These are phyloP conservation scores for Sugiyamaella chiloensis DNA, from an alignment of 805 yeast genomes.

Conservation along the genomic window DNA sequence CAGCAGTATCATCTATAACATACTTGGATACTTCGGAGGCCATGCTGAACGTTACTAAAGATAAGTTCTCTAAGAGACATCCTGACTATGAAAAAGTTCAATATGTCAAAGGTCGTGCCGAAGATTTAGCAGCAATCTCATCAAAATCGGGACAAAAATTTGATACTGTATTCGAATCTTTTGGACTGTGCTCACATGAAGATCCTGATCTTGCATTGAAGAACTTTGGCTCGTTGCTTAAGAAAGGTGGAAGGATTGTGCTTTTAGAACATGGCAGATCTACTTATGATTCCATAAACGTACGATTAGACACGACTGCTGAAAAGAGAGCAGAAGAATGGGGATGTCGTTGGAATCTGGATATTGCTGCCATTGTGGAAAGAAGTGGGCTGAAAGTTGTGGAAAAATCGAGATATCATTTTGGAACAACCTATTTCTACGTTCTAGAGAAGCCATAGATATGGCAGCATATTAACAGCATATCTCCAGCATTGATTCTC, in stretches of 20 bases:
- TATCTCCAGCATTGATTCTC: too few relatives aligned
- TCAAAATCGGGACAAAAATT: conserved; percentile 48
- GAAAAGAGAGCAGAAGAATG: conserved; percentile 79
- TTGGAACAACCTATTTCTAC: conserved; percentile 73
- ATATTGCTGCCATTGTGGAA: conserved; percentile 82
- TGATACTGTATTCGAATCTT: conserved; percentile 90
- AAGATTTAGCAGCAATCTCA: conserved; percentile 64
- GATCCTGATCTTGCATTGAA: conserved; percentile 82
- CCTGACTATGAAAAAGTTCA: conserved; percentile 73
- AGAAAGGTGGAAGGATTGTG: conserved; percentile 87
- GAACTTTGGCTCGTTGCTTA: conserved; percentile 67
- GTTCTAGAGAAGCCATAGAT: conserved; percentile 24
- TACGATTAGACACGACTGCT: conserved; percentile 76
- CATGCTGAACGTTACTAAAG: conserved; percentile 79
- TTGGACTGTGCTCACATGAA: conserved; percentile 93
- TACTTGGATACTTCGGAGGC: conserved; percentile 78
- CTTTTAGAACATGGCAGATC: conserved; percentile 93
- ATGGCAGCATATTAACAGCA: too few relatives aligned
- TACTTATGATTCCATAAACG: conserved; percentile 70
- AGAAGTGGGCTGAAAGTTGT: conserved; percentile 81
- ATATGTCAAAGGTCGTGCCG: conserved; percentile 88
- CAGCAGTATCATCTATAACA: conserved; percentile 66
- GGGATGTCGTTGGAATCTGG: conserved; percentile 98
- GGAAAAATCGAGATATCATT: conserved; percentile 73
- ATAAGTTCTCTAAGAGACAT: conserved; percentile 64